These are phyloP conservation scores for Mucor indicus DNA, from an alignment of 371 early-diverging fungal genomes.

Conservation along the genomic window DNA sequence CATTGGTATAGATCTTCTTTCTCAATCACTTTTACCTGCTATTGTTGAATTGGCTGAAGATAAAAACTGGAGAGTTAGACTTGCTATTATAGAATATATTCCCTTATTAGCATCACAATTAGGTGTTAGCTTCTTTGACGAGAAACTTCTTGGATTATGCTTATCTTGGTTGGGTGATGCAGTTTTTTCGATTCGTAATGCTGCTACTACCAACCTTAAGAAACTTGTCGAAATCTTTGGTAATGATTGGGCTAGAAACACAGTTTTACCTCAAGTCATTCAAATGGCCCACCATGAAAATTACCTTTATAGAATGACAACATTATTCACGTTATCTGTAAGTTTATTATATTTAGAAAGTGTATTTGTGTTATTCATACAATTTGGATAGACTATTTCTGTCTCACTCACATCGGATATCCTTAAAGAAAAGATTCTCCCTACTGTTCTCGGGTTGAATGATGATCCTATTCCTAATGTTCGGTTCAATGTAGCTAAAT, in stretches of 20 bases:
- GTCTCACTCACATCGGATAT: constrained; percentile 85
- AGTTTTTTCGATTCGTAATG: constrained; percentile 97
- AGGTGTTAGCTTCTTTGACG: constrained; percentile 95
- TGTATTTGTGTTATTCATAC: not conserved
- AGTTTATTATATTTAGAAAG: constrained; percentile 10
- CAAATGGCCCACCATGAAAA: constrained; percentile 84
- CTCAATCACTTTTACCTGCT: constrained; percentile 95
- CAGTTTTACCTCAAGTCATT: constrained; percentile 91
- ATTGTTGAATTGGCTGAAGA: constrained; percentile 98
- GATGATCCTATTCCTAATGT: constrained; percentile 98
- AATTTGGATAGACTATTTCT: constrained; percentile 85
- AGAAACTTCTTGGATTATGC: constrained; percentile 88
- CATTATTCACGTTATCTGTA: constrained; percentile 91
- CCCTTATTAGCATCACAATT: constrained; percentile 94
- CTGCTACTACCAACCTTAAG: constrained; percentile 89
- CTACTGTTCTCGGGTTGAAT: constrained; percentile 78
- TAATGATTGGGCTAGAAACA: constrained; percentile 90
- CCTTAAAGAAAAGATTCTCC: constrained; percentile 84
- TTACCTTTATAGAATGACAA: constrained; percentile 96
- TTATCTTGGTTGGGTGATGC: constrained; percentile 98
- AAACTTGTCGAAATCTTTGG: constrained; percentile 96
- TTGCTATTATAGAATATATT: constrained; percentile 97
- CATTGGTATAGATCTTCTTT: constrained; percentile 95
- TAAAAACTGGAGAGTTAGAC: constrained; percentile 98
- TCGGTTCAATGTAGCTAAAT: constrained; percentile 97